A percentile compares a stretch with the other conserved stretches of the same genome.
Conservation (phyloP, 768 basidiomycete species). For the Fistulinella prunicolor region DNA sequence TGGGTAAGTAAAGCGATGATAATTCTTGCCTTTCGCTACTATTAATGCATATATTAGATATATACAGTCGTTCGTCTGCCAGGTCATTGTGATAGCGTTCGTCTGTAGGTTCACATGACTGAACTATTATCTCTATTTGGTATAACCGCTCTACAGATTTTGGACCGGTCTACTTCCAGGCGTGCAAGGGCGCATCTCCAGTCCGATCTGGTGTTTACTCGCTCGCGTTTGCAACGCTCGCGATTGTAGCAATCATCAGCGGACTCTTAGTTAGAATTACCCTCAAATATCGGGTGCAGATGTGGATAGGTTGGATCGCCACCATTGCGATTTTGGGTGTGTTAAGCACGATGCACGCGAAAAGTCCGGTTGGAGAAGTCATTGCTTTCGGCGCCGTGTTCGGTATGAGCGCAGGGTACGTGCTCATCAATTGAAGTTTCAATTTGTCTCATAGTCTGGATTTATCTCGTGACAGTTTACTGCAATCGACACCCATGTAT, state of each 20-base stretch:
- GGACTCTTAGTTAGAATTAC: constrained; percentile 31
- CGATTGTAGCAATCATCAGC: constrained; percentile 29
- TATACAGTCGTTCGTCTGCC: constrained; percentile 24
- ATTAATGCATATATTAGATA: constrained; percentile 16
- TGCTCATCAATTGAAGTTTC: not conserved
- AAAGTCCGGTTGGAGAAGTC: constrained; percentile 21
- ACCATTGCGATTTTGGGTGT: constrained; percentile 36
- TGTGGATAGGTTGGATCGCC: constrained; percentile 33
- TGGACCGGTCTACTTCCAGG: constrained; percentile 43
- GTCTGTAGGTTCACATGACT: constrained; percentile 19
- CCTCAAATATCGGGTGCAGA: constrained; percentile 33
- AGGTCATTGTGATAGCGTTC: constrained; percentile 11
- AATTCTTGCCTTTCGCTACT: too few relatives aligned
- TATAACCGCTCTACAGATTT: constrained; percentile 32
- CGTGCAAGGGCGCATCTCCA: constrained; percentile 35
- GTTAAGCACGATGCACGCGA: constrained; percentile 27
- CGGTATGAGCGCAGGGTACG: constrained; percentile 4
- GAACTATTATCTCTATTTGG: not conserved
- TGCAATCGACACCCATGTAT: constrained; percentile 33
- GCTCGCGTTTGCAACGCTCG: constrained; percentile 23
- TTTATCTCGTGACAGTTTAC: not conserved
- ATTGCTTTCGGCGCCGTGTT: constrained; percentile 11
- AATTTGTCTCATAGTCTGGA: not conserved
- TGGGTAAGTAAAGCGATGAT: constrained; percentile 14
- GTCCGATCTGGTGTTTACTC: constrained; percentile 29